Percentiles rank a stretch among this genome's conserved stretches.
phyloP scores from a whole-genome alignment of 306 rosid genomes.

The Vigna nakashimae region DNA sequence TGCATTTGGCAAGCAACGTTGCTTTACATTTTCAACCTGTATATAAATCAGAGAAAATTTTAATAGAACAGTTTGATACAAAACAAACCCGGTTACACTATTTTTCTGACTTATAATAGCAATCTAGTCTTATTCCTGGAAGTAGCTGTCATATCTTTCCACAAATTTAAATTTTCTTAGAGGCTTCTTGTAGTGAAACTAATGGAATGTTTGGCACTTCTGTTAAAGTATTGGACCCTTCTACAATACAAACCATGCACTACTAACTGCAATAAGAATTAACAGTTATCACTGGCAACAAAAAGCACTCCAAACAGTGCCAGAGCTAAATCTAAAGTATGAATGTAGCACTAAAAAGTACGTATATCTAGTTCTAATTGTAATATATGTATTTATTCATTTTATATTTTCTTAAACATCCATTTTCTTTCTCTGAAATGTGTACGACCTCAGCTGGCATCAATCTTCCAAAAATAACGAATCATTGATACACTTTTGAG shows the following conservation, averaged over 20 bases:
- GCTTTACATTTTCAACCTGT: constrained; percentile 98
- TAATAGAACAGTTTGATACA: constrained; percentile 2
- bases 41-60: constrained; percentile 26
- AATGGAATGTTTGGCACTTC: not conserved
- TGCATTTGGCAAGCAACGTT: constrained; percentile 92
- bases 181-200: constrained; percentile 34
- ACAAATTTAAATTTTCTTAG: constrained; percentile 3
- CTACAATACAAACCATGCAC: not conserved
- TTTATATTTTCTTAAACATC: not conserved
- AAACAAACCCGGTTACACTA: constrained; percentile 38
- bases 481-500: constrained; percentile 24
- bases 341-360: constrained; percentile 12
- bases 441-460: constrained; percentile 22
- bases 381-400: not conserved
- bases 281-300: constrained; percentile 7
- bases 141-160: constrained; percentile 10
- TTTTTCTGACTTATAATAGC: constrained; percentile 14
- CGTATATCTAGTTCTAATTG: not conserved
- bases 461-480: not conserved
- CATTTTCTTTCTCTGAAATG: constrained; percentile 8
- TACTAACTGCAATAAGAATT: not conserved
- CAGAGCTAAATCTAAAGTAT: constrained; percentile 16
- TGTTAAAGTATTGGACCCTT: not conserved
- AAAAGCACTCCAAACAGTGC: constrained; percentile 27
- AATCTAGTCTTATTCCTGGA: constrained; percentile 22